These are phyloP conservation scores for Gossypium raimondii DNA, from an alignment of 345 rosid species.

Conservation along the genomic window DNA sequence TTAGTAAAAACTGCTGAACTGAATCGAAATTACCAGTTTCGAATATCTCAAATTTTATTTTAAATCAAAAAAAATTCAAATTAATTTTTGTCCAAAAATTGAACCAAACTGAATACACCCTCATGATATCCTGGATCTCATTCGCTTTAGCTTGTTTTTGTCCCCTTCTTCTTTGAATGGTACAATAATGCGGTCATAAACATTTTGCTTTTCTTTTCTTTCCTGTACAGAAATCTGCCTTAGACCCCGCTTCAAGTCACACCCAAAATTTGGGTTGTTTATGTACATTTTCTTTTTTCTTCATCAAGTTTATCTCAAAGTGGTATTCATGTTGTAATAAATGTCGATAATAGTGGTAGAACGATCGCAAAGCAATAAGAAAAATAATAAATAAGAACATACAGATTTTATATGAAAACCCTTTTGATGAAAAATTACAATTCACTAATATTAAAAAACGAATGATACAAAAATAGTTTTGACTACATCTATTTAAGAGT, in stretches of 20 bases:
- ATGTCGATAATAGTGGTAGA: rapidly evolving
- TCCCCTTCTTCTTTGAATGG: not conserved
- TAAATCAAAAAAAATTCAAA: rapidly evolving
- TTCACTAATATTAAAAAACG: no score
- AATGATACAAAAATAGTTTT: no score
- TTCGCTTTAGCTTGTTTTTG: not conserved
- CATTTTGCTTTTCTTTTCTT: not conserved
- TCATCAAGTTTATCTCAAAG: not conserved
- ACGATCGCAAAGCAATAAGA: rapidly evolving
- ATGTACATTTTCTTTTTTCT: not conserved
- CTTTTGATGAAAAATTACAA: no score
- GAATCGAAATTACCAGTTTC: no score
- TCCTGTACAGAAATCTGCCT: not conserved
- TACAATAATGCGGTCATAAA: not conserved
- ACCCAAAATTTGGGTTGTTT: not conserved
- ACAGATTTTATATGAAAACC: rapidly evolving
- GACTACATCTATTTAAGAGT: no score
- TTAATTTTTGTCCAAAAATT: no score
- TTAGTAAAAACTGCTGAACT: no score
- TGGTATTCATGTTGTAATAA: no score
- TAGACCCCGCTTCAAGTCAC: not conserved
- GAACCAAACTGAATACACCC: no score
- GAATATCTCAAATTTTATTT: no score
- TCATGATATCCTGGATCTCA: not conserved
- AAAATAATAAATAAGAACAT: no score